Percentiles rank a stretch among this genome's conserved stretches.
phyloP scores from a whole-genome alignment of 2,329 filamentous ascomycete genomes.

The Albophoma yamanashiensis region DNA sequence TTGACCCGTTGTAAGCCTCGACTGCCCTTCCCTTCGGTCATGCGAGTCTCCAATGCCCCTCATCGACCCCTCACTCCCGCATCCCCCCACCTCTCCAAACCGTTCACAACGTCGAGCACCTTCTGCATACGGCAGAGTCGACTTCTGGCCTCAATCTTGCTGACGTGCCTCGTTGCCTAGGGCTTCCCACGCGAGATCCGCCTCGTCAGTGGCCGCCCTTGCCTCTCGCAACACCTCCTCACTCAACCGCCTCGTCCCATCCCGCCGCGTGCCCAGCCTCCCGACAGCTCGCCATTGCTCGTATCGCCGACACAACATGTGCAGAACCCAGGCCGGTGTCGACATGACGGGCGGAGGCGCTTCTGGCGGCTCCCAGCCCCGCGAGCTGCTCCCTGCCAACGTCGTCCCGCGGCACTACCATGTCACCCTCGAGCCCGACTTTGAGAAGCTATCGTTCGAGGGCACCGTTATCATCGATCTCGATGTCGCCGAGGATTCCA shows the following conservation, averaged over 20 bases:
- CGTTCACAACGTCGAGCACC: not conserved
- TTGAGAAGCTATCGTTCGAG: slow-evolving; percentile 77
- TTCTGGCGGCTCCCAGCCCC: slow-evolving; percentile 19
- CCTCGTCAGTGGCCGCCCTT: not conserved
- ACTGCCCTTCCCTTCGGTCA: not conserved
- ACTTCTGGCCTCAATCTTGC: not conserved
- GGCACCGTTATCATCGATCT: slow-evolving; percentile 79
- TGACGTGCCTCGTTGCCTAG: slow-evolving; percentile 1
- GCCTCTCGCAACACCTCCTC: not conserved
- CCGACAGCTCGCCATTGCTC: slow-evolving; percentile 52
- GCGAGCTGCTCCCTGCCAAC: slow-evolving; percentile 83
- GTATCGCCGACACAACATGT: slow-evolving; percentile 63
- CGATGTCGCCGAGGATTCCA: slow-evolving; percentile 75
- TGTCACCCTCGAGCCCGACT: slow-evolving; percentile 82
- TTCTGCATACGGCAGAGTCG: not conserved
- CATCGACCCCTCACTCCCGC: not conserved
- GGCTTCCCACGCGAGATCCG: not conserved
- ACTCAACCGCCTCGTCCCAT: not conserved
- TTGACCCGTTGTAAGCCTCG: not conserved
- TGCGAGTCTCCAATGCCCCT: not conserved
- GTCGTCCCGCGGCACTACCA: slow-evolving; percentile 90
- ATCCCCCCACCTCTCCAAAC: not conserved
- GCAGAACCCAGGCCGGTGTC: slow-evolving; percentile 33
- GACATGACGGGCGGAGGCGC: slow-evolving; percentile 22
- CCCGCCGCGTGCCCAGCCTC: slow-evolving; percentile 2